These are phyloP conservation scores for Limnomonas spitsbergensis DNA, from an alignment of 139 green algal genomes.

Conservation along the genomic window DNA sequence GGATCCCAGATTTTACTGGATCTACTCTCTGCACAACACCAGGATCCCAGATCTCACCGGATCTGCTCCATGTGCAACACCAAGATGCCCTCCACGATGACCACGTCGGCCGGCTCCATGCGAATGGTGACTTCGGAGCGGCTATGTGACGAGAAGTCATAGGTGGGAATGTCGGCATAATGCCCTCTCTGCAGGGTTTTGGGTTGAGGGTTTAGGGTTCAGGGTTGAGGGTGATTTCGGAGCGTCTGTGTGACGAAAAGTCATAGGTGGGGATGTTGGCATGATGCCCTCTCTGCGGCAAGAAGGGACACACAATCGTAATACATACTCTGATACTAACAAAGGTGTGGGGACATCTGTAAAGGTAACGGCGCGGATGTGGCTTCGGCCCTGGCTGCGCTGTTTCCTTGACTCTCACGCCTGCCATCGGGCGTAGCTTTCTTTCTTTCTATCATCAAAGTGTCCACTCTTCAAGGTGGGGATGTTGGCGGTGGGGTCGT, in stretches of 20 bases:
- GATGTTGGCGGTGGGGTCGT: too few relatives aligned
- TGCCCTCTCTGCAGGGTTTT: slow-evolving; percentile 11
- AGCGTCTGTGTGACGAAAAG: slow-evolving; percentile 80
- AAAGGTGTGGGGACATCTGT: too few relatives aligned
- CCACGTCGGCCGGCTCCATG: slow-evolving; percentile 87
- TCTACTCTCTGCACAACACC: slow-evolving; percentile 2
- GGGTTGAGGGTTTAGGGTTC: slow-evolving; percentile 2
- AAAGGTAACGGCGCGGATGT: too few relatives aligned
- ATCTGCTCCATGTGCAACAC: slow-evolving; percentile 84
- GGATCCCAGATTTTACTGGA: neutral
- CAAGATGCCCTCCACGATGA: slow-evolving; percentile 96
- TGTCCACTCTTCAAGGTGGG: too few relatives aligned
- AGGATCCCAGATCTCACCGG: slow-evolving; percentile 23
- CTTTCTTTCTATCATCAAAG: too few relatives aligned
- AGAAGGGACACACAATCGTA: too few relatives aligned
- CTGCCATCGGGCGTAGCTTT: too few relatives aligned
- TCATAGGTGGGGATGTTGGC: slow-evolving; percentile 94
- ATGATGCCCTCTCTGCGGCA: slow-evolving; percentile 11
- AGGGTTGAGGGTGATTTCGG: slow-evolving; percentile 41
- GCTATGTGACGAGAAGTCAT: slow-evolving; percentile 89
- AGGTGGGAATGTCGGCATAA: slow-evolving; percentile 82
- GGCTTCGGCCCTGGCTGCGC: too few relatives aligned
- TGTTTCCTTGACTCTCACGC: too few relatives aligned
- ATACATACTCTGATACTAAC: too few relatives aligned
- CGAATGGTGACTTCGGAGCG: slow-evolving; percentile 54